These are phyloP conservation scores for Mortierella sp. DNA, from an alignment of 371 early-diverging fungal genomes.

Conservation along the genomic window DNA sequence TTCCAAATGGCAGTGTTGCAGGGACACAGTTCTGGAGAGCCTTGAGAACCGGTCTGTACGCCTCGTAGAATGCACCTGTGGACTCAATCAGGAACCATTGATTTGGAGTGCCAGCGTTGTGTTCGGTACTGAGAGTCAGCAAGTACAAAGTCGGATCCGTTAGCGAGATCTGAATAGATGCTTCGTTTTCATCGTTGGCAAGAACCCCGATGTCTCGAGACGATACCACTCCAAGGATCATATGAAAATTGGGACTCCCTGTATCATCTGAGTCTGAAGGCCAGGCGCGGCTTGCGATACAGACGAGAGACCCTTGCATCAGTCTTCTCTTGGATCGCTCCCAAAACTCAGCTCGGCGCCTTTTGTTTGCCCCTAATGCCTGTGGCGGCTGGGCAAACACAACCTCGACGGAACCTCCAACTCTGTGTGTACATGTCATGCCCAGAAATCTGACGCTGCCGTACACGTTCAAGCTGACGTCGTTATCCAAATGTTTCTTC, in stretches of 20 bases:
- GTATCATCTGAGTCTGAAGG: background rate
- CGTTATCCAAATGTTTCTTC: slow-evolving; percentile 23
- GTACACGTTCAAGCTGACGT: slow-evolving; percentile 49
- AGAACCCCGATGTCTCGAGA: slow-evolving; percentile 36
- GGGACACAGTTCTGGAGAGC: slow-evolving; percentile 55
- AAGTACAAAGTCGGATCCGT: slow-evolving; percentile 34
- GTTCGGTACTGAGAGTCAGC: slow-evolving; percentile 10
- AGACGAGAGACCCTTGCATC: slow-evolving; percentile 57
- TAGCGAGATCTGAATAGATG: slow-evolving; percentile 40
- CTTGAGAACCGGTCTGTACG: slow-evolving; percentile 58
- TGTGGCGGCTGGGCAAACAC: slow-evolving; percentile 37
- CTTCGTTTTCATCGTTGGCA: slow-evolving; percentile 19
- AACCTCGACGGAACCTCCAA: slow-evolving; percentile 36
- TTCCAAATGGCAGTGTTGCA: slow-evolving; percentile 49
- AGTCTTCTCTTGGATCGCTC: slow-evolving; percentile 43
- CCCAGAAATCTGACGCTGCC: slow-evolving; percentile 40
- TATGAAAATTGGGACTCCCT: slow-evolving; percentile 7
- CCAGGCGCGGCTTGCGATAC: slow-evolving; percentile 39
- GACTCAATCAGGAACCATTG: slow-evolving; percentile 58
- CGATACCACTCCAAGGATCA: slow-evolving; percentile 58
- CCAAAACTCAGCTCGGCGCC: slow-evolving; percentile 48
- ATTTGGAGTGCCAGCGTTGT: background rate
- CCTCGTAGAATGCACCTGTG: slow-evolving; percentile 56
- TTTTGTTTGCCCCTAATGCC: background rate
- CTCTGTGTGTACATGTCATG: slow-evolving; percentile 18